These are phyloP conservation scores for Cudoniella acicularis DNA, from an alignment of 495 filamentous ascomycete species.

Conservation along the genomic window DNA sequence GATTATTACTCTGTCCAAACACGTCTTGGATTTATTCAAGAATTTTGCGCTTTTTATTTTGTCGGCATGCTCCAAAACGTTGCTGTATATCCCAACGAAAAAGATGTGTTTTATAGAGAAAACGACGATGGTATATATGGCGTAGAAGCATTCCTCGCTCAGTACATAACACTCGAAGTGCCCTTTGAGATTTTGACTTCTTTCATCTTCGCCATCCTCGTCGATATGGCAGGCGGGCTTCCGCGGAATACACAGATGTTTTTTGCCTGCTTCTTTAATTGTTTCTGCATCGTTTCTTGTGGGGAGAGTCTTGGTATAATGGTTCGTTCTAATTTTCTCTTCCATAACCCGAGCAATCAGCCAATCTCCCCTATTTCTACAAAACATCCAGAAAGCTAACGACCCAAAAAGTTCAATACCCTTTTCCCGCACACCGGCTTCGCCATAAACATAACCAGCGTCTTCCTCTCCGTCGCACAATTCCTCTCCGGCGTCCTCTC, in stretches of 20 bases:
- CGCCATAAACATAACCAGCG: constrained; percentile 63
- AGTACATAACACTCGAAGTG: constrained; percentile 63
- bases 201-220: constrained; percentile 60
- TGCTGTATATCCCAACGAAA: constrained; percentile 64
- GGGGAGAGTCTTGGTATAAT: constrained; percentile 76
- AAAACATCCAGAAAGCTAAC: not conserved
- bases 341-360: not conserved
- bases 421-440: constrained; percentile 71
- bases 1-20: constrained; percentile 66
- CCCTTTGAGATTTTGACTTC: constrained; percentile 64
- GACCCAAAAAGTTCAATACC: constrained; percentile 54
- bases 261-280: constrained; percentile 62
- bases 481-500: constrained; percentile 68
- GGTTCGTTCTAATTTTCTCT: constrained; percentile 15
- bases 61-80: constrained; percentile 78
- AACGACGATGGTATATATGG: constrained; percentile 65
- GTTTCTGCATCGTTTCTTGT: constrained; percentile 67
- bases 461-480: constrained; percentile 60
- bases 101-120: constrained; percentile 68
- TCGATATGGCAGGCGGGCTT: constrained; percentile 57
- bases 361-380: not conserved
- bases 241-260: constrained; percentile 57
- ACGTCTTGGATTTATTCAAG: constrained; percentile 66
- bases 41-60: constrained; percentile 67
- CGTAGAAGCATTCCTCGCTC: constrained; percentile 61